Evolutionary conservation across 208 protist species (phyloP), one percentile per base, ranked within the genome.

Genomic region (Porcisia hertigi): DNA sequence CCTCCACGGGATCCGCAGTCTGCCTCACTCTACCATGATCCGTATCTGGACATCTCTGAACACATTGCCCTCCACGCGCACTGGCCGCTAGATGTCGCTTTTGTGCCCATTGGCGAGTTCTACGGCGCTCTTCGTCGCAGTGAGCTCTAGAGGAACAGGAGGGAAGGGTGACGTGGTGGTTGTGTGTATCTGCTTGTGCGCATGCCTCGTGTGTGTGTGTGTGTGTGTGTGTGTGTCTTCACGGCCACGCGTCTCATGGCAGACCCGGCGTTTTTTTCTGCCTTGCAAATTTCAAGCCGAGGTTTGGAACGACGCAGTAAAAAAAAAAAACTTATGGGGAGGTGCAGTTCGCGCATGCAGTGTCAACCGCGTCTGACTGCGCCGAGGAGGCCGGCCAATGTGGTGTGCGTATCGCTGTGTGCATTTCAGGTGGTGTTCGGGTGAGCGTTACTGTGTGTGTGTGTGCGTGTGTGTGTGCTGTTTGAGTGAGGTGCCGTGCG

Each of bases 71-170:
- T 97, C 64, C 84, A 92, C 74, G 43, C 53, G 34, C 74, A 79
- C 47, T 86, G 87, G 73, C 79, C 82, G 49, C 69, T 95, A 12
- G 85, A 95, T 64, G 85, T 91, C 20, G 93, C 93, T 0, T 95
- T 97, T 75, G 89, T 95, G 20, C 93, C 93, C 0, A 82, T 94
- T 41, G 84, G 86, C 36, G 90, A 97, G 76, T 94, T 95, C 60
- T 89, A 90, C 74, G 77, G 87, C 60, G 3, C 91, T 18, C 84
- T 97, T 41, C 84, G 88, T 25, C 86, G 89, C 52, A 86, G 80
- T 30, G 93, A 97, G 73, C 80, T 92, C 73, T 94, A 85, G 59
- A 20, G 54, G 2, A 18, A 43, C 43, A 41, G 34, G 5, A 30
- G 43, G 5, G 41, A 36, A 3, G n/a, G 63, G 36, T 16, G 63